Percentiles rank a stretch among this genome's conserved stretches.
phyloP scores from a whole-genome alignment of 805 yeast genomes.

The Hanseniaspora lachancei region DNA sequence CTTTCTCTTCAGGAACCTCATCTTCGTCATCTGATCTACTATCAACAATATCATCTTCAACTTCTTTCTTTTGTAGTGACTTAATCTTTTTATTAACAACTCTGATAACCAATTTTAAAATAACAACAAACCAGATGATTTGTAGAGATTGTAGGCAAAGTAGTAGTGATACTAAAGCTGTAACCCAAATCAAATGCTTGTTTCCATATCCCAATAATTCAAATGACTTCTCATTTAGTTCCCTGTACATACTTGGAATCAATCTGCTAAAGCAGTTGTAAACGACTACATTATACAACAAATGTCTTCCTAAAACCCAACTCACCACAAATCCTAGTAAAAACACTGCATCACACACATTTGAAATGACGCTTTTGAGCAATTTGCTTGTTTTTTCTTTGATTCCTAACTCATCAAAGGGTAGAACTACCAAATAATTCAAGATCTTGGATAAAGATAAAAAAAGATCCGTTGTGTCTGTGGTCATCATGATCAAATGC shows the following conservation, averaged over 20 bases:
- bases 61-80: neutral
- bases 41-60: conserved; percentile 29
- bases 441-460: conserved; percentile 63
- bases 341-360: conserved; percentile 3
- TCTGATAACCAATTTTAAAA: conserved; percentile 4
- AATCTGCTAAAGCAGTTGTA: conserved; percentile 1
- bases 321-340: conserved; percentile 2
- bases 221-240: neutral
- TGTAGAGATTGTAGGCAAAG: conserved; percentile 6
- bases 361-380: neutral
- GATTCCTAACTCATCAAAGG: neutral
- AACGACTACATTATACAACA: conserved; percentile 4
- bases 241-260: neutral
- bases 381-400: neutral
- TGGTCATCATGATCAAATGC: conserved; percentile 57
- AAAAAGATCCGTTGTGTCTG: conserved; percentile 73
- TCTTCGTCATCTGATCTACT: conserved; percentile 74
- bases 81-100: conserved; percentile 4
- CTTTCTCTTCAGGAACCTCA: conserved; percentile 15
- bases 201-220: neutral
- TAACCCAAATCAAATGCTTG: neutral
- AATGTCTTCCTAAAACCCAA: conserved; percentile 12
- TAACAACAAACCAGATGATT: conserved; percentile 9
- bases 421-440: conserved; percentile 48
- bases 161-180: neutral